phyloP scores from a whole-genome alignment of 441 rosid species.

The Theobroma grandiflorum region DNA sequence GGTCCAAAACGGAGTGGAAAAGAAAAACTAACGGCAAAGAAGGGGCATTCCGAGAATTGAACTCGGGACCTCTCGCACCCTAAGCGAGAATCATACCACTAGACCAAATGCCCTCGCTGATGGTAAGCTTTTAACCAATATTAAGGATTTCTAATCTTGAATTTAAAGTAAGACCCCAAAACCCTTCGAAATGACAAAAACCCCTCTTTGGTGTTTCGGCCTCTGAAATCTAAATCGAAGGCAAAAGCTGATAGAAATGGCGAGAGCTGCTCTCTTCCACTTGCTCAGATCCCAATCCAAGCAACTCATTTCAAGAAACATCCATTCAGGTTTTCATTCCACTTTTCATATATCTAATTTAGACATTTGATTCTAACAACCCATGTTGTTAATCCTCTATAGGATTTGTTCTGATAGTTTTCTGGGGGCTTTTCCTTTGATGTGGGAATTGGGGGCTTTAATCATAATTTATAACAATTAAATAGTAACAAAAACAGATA shows the following conservation, averaged over 20 bases:
- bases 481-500: not conserved
- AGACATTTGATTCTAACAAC: not conserved
- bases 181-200: not conserved
- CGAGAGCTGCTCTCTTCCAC: slow-evolving; percentile 63
- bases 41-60: slow-evolving; percentile 72
- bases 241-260: slow-evolving; percentile 48
- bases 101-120: no score
- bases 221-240: not conserved
- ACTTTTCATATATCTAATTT: not conserved
- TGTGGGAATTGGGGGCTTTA: not conserved
- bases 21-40: not conserved
- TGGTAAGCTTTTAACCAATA: no score
- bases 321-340: slow-evolving; percentile 58
- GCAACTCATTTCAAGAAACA: slow-evolving; percentile 48
- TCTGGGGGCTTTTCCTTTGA: no score
- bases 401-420: not conserved
- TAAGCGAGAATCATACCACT: slow-evolving; percentile 39
- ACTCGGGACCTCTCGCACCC: slow-evolving; percentile 65
- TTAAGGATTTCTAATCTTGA: no score
- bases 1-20: no score
- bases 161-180: not conserved
- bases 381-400: not conserved
- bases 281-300: slow-evolving; percentile 71
- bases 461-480: not conserved
- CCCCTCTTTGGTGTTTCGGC: not conserved